Conservation (phyloP, 1,284 basidiomycete species). For the Ceratobasidium sp. region DNA sequence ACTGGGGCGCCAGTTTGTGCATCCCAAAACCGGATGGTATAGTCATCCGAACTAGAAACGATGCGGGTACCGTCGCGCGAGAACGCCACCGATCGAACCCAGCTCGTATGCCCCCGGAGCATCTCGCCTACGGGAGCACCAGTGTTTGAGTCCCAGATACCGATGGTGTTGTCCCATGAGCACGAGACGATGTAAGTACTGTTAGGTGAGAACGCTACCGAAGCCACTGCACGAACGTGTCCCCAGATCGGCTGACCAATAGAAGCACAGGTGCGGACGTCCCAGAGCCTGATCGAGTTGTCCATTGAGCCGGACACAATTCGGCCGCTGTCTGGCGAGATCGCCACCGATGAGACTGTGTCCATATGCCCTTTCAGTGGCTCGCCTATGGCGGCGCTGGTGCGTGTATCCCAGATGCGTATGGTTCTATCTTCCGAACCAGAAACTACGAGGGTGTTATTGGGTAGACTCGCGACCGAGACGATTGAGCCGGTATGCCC, state of each 20-base stretch:
- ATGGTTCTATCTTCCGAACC: no score
- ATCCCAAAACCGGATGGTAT: slow-evolving; percentile 19
- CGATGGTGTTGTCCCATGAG: slow-evolving; percentile 23
- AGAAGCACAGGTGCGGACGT: no score
- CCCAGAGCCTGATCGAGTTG: no score
- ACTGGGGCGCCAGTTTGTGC: not conserved
- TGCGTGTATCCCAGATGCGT: not conserved
- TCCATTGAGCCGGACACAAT: no score
- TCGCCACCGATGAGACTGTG: slow-evolving; percentile 20
- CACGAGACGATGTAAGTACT: slow-evolving; percentile 19
- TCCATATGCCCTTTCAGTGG: not conserved
- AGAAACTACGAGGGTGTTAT: no score
- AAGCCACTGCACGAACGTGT: no score
- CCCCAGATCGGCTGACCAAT: no score
- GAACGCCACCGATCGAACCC: slow-evolving; percentile 22
- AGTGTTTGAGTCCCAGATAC: slow-evolving; percentile 36
- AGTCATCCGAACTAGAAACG: no score
- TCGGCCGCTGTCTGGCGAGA: no score
- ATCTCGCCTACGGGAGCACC: not conserved
- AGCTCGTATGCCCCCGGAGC: slow-evolving; percentile 27
- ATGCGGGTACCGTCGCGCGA: slow-evolving; percentile 3
- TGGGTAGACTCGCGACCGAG: no score
- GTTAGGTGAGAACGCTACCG: no score
- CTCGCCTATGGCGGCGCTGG: not conserved
- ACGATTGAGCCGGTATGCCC: no score